Percentiles rank a stretch among this genome's conserved stretches.
Conservation (phyloP, 2,329 filamentous ascomycete species). For the Chrysoporthe cubensis region DNA sequence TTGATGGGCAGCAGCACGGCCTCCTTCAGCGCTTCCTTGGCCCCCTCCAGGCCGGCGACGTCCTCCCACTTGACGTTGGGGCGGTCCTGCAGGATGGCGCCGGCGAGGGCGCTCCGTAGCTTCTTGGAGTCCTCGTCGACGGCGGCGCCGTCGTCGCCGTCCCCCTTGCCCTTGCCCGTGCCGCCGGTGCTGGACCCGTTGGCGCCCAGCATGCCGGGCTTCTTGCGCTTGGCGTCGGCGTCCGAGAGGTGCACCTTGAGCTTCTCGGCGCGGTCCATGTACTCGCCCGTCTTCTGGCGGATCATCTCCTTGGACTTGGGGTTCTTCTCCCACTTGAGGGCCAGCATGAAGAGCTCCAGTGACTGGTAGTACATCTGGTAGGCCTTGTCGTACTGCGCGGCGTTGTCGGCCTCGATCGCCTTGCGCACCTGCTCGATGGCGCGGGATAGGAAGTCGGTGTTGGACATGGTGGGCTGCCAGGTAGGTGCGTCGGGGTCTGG, state of each 20-base stretch:
- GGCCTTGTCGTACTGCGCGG: constrained; percentile 94
- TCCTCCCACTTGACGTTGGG: constrained; percentile 98
- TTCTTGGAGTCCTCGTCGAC: constrained; percentile 93
- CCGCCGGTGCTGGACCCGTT: constrained; percentile 70
- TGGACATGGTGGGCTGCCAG: constrained; percentile 69
- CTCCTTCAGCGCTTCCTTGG: constrained; percentile 97
- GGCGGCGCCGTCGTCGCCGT: constrained; percentile 59
- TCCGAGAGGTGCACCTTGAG: constrained; percentile 88
- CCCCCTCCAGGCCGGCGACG: constrained; percentile 89
- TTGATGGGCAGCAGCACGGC: constrained; percentile 98
- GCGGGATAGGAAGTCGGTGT: constrained; percentile 94
- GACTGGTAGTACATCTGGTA: constrained; percentile 96
- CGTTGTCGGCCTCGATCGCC: constrained; percentile 94
- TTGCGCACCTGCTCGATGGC: constrained; percentile 97
- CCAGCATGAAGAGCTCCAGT: constrained; percentile 97
- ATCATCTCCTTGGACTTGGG: constrained; percentile 97
- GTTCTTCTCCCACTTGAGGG: constrained; percentile 99
- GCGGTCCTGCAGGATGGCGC: constrained; percentile 92
- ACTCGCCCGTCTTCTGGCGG: constrained; percentile 89
- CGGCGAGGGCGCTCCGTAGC: constrained; percentile 83
- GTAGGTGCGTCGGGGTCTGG: neutral
- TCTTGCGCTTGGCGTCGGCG: constrained; percentile 71
- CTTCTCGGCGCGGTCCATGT: constrained; percentile 99
- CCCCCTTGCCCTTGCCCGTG: constrained; percentile 62
- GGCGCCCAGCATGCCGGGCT: constrained; percentile 71